These are phyloP conservation scores for Singerocomus inundabilis DNA, from an alignment of 1,284 basidiomycete species.

Conservation along the genomic window DNA sequence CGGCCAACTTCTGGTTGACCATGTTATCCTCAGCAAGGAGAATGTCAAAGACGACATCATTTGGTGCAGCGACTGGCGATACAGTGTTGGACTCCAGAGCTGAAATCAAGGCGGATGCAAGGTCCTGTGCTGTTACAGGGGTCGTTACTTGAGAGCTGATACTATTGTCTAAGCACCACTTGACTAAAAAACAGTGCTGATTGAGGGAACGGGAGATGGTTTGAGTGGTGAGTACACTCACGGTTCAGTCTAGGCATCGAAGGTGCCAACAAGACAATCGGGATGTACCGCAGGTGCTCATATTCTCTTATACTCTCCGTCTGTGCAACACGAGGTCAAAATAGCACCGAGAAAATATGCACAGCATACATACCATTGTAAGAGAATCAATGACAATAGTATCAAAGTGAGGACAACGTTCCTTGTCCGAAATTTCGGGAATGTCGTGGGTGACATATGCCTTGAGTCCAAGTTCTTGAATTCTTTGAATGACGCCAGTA, in stretches of 20 bases:
- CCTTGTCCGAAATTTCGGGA: slow-evolving; percentile 76
- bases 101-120: slow-evolving; percentile 89
- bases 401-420: slow-evolving; percentile 87
- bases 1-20: slow-evolving; percentile 96
- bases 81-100: slow-evolving; percentile 93
- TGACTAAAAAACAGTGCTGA: slow-evolving; percentile 49
- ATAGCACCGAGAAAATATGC: not conserved
- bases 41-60: slow-evolving; percentile 88
- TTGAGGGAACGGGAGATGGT: slow-evolving; percentile 5
- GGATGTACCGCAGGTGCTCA: slow-evolving; percentile 95
- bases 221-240: slow-evolving; percentile 40
- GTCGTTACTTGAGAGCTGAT: slow-evolving; percentile 91
- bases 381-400: slow-evolving; percentile 95
- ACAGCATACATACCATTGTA: slow-evolving; percentile 60
- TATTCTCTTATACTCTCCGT: slow-evolving; percentile 88
- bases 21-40: slow-evolving; percentile 98
- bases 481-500: slow-evolving; percentile 76
- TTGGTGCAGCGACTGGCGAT: slow-evolving; percentile 74
- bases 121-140: slow-evolving; percentile 85
- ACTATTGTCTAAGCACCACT: slow-evolving; percentile 90
- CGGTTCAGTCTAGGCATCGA: slow-evolving; percentile 71
- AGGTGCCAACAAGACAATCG: slow-evolving; percentile 91
- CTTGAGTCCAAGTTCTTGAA: slow-evolving; percentile 81
- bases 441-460: slow-evolving; percentile 80
- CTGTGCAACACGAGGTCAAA: slow-evolving; percentile 40